phyloP scores from a whole-genome alignment of 2,329 filamentous ascomycete species.

The Neonectria coccinea region DNA sequence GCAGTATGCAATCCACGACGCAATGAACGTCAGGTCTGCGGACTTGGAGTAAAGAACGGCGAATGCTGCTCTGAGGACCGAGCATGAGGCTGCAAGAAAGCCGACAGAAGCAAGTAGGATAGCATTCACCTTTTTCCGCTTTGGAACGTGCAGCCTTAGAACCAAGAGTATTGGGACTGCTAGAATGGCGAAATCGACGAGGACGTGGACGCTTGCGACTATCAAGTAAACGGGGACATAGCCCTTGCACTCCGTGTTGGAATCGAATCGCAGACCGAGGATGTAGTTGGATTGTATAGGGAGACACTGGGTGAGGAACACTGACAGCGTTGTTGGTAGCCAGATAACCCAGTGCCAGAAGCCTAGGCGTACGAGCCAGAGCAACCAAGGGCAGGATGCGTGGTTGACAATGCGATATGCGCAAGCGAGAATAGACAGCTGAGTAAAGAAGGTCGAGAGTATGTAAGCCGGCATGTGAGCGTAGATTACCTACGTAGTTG shows the following conservation, averaged over 20 bases:
- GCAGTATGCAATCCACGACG: conserved; percentile 5
- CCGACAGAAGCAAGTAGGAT: background rate
- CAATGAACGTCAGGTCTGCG: background rate
- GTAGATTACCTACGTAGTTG: background rate
- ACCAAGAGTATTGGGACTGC: conserved; percentile 5
- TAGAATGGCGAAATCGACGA: conserved; percentile 10
- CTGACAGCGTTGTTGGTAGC: conserved; percentile 7
- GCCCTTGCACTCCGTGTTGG: conserved; percentile 2
- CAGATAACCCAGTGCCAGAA: conserved; percentile 5
- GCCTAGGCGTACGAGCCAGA: background rate
- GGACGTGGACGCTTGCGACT: conserved; percentile 1
- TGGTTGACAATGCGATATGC: background rate
- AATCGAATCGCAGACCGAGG: background rate
- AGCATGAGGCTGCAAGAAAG: conserved; percentile 2
- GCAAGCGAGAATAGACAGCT: conserved; percentile 1
- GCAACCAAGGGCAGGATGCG: background rate
- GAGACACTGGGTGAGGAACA: conserved; percentile 1
- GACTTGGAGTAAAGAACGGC: conserved; percentile 4
- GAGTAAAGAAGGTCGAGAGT: conserved; percentile 7
- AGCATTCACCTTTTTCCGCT: background rate
- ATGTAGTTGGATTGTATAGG: conserved; percentile 2
- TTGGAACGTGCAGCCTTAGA: background rate
- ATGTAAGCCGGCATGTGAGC: conserved; percentile 8
- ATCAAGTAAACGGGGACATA: conserved; percentile 2
- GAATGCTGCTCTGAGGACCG: conserved; percentile 6